A percentile compares a stretch with the other conserved stretches of the same genome.
Evolutionary conservation across 106 monocot species (phyloP).

Genomic region (Phalaenopsis equestris): DNA sequence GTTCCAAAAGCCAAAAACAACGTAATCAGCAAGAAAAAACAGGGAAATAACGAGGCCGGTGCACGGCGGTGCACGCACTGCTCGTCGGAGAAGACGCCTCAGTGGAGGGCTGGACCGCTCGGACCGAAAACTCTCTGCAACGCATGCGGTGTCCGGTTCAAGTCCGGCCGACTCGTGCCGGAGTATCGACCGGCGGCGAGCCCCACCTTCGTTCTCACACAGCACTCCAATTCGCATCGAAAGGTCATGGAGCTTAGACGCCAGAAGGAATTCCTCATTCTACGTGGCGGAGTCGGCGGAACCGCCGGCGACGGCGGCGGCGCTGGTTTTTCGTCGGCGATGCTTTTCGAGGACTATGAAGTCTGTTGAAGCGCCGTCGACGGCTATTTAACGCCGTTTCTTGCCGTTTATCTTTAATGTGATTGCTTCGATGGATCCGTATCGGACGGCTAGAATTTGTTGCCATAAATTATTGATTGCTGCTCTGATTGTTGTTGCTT

Average conservation of each 20-base stretch:
- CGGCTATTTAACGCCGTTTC: background rate
- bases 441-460: background rate
- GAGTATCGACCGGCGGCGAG: conserved; percentile 32
- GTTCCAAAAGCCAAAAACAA: background rate
- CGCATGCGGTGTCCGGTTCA: conserved; percentile 24
- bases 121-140: conserved; percentile 22
- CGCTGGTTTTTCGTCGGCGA: too few species aligned
- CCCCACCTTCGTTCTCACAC: conserved; percentile 26
- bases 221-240: conserved; percentile 44
- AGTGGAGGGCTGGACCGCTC: conserved; percentile 21
- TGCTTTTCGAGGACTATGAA: background rate
- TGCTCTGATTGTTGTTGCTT: background rate
- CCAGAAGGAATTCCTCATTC: conserved; percentile 25
- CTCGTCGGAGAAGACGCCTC: conserved; percentile 15
- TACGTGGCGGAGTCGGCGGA: background rate
- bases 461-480: conserved; percentile 4
- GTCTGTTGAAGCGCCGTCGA: background rate
- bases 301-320: background rate
- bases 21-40: background rate
- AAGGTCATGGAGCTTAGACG: conserved; percentile 37
- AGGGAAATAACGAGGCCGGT: background rate
- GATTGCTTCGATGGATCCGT: background rate
- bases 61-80: conserved; percentile 4
- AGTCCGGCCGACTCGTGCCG: conserved; percentile 30
- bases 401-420: background rate